Conservation (phyloP, 495 filamentous ascomycete species). For the Aspergillus homomorphus region DNA sequence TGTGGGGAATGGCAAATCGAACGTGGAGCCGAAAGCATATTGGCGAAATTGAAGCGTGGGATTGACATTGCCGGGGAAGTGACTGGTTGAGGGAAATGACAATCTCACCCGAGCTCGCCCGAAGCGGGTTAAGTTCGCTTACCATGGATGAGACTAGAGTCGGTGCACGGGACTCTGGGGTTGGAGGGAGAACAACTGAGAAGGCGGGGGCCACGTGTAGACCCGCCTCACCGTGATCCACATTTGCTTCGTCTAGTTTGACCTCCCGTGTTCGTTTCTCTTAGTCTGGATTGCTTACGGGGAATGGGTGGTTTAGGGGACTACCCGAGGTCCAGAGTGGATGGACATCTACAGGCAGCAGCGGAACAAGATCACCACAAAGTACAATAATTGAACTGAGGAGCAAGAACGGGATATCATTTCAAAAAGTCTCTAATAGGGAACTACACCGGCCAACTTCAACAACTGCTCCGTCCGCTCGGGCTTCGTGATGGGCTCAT, state of each 20-base stretch:
- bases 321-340: no score
- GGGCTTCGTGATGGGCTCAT: slow-evolving; percentile 32
- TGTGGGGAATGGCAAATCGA: neutral
- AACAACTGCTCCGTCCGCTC: slow-evolving; percentile 29
- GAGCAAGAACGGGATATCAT: neutral
- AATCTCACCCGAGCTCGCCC: slow-evolving; percentile 3
- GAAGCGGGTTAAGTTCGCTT: neutral
- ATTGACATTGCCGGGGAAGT: neutral
- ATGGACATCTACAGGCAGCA: no score
- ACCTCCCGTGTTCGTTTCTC: no score
- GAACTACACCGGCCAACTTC: slow-evolving; percentile 32
- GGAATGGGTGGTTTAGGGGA: no score
- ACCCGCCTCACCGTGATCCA: no score
- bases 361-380: no score
- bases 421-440: slow-evolving; percentile 21
- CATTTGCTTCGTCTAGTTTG: no score
- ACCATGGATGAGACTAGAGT: no score
- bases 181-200: no score
- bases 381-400: neutral
- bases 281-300: no score
- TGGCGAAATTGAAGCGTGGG: neutral
- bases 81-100: neutral
- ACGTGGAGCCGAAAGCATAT: slow-evolving; percentile 1
- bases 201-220: no score
- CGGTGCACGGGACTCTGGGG: no score